phyloP scores from a whole-genome alignment of 1,139 yeast species.

The Hansenula sp. region DNA sequence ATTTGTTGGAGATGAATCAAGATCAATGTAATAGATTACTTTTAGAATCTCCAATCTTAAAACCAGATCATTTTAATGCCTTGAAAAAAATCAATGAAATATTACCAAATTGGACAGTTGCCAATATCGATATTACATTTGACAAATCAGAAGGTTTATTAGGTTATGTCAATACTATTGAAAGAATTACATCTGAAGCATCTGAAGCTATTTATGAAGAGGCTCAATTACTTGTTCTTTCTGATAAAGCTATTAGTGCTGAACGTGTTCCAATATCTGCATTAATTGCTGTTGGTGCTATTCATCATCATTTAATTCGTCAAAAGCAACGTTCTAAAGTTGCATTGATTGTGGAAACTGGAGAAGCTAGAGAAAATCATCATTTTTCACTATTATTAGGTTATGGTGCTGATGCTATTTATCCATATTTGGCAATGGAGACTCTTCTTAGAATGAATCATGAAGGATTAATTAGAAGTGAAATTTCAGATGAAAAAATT shows the following conservation, averaged over 20 bases:
- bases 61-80: constrained; percentile 70
- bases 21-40: constrained; percentile 86
- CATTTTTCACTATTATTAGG: constrained; percentile 93
- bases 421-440: constrained; percentile 92
- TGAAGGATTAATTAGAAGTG: constrained; percentile 64
- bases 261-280: constrained; percentile 79
- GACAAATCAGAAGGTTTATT: constrained; percentile 74
- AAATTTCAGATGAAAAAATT: constrained; percentile 52
- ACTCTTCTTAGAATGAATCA: constrained; percentile 79
- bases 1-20: constrained; percentile 87
- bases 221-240: constrained; percentile 68
- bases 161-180: constrained; percentile 83
- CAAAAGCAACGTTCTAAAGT: constrained; percentile 96
- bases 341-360: constrained; percentile 86
- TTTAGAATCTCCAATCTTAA: constrained; percentile 77
- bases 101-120: constrained; percentile 83
- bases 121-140: constrained; percentile 86
- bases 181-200: constrained; percentile 83
- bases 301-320: constrained; percentile 93
- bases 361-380: constrained; percentile 97
- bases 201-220: constrained; percentile 77
- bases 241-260: constrained; percentile 62
- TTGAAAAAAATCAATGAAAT: constrained; percentile 65
- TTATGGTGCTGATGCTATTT: constrained; percentile 95
- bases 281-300: constrained; percentile 94